phyloP scores from a whole-genome alignment of 495 filamentous ascomycete genomes.

The Choiromyces venosus region DNA sequence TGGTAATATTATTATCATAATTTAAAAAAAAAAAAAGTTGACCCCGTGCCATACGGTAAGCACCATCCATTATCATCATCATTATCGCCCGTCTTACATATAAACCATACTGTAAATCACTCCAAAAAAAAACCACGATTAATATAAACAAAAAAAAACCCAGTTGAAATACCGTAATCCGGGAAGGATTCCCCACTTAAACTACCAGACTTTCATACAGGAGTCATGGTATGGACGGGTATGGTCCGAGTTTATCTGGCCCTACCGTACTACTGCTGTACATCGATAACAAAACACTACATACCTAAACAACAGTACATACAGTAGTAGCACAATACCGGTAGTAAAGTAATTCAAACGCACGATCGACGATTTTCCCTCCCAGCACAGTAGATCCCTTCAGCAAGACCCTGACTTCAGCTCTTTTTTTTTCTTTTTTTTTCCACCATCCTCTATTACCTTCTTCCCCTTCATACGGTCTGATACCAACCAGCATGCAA shows the following conservation, averaged over 20 bases:
- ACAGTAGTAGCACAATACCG: background rate
- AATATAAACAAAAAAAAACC: background rate
- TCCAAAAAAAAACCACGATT: background rate
- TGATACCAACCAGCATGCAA: too few species aligned
- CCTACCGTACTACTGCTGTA: too few species aligned
- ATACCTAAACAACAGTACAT: background rate
- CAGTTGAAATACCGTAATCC: background rate
- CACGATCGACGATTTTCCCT: background rate
- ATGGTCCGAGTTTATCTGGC: too few species aligned
- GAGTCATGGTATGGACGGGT: too few species aligned
- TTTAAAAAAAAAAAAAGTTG: too few species aligned
- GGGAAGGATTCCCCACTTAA: background rate
- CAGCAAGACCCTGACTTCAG: background rate
- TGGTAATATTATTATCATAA: too few species aligned
- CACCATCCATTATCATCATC: background rate
- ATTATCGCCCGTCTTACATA: background rate
- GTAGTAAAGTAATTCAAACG: background rate
- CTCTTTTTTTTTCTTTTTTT: background rate
- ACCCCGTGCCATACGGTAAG: background rate
- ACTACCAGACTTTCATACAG: background rate
- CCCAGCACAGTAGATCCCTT: background rate
- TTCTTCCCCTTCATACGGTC: too few species aligned
- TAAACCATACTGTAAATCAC: background rate
- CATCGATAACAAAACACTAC: background rate
- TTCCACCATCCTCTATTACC: background rate